phyloP scores from a whole-genome alignment of 805 yeast genomes.

The Nakazawaea wickerhamii region DNA sequence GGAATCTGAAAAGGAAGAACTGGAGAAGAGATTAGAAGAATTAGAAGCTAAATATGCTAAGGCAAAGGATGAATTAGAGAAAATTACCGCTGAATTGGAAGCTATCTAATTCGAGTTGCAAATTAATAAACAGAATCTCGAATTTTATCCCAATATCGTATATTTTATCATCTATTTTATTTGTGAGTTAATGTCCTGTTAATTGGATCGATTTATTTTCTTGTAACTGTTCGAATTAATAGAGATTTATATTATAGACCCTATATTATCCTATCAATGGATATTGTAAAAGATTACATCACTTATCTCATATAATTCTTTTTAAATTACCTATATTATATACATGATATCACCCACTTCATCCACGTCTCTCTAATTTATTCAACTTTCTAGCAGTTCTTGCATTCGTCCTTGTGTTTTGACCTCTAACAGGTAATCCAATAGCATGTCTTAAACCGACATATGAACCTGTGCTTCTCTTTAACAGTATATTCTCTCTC shows the following conservation, averaged over 20 bases:
- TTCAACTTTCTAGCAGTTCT: conserved; percentile 85
- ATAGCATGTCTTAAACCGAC: conserved; percentile 86
- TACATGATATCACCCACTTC: background rate
- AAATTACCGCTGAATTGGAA: conserved; percentile 94
- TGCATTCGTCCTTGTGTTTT: conserved; percentile 87
- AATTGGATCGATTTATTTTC: background rate
- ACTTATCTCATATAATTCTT: background rate
- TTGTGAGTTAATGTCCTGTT: background rate
- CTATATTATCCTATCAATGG: background rate
- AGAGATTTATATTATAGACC: no score
- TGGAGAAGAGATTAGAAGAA: conserved; percentile 90
- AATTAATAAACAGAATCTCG: background rate
- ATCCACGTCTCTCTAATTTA: conserved; percentile 59
- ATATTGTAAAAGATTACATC: background rate
- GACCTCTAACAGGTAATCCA: conserved; percentile 83
- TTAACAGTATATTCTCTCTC: conserved; percentile 70
- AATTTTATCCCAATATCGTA: conserved; percentile 1
- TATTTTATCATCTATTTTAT: background rate
- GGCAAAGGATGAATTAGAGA: conserved; percentile 92
- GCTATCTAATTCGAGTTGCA: conserved; percentile 35
- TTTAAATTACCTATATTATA: background rate
- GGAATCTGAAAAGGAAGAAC: conserved; percentile 86
- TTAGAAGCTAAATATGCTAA: conserved; percentile 72
- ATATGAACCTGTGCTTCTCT: conserved; percentile 77
- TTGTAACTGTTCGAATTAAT: background rate